These are phyloP conservation scores for Diplodia scrobiculata DNA, from an alignment of 2,329 filamentous ascomycete genomes.

Conservation along the genomic window DNA sequence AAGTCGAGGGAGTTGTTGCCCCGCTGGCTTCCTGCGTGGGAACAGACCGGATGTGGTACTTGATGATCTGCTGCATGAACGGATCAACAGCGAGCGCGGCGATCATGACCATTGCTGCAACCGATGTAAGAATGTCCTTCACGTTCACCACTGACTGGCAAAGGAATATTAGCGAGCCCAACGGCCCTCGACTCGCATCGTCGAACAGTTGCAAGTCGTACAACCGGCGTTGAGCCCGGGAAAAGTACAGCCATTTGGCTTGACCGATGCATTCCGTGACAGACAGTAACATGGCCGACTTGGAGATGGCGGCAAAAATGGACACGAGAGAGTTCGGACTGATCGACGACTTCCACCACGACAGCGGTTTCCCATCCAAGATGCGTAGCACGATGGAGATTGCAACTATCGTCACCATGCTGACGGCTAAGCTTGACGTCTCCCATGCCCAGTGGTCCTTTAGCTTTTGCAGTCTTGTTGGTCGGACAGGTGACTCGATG, in stretches of 20 bases:
- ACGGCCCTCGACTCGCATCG: conserved; percentile 35
- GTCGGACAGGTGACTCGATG: background rate
- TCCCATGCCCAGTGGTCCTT: conserved; percentile 6
- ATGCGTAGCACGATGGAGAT: conserved; percentile 28
- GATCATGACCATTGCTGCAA: background rate
- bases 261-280: conserved; percentile 42
- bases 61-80: conserved; percentile 15
- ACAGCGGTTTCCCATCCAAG: conserved; percentile 28
- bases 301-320: conserved; percentile 40
- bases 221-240: conserved; percentile 31
- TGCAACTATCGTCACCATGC: background rate
- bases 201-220: conserved; percentile 37
- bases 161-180: conserved; percentile 13
- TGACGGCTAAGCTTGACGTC: background rate
- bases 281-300: conserved; percentile 39
- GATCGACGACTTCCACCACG: conserved; percentile 30
- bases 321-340: conserved; percentile 41
- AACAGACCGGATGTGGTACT: background rate
- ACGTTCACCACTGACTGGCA: background rate
- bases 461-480: background rate
- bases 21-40: background rate
- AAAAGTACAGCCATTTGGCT: conserved; percentile 44
- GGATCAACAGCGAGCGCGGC: background rate
- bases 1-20: background rate
- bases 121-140: background rate